phyloP scores from a whole-genome alignment of 139 green algal genomes.

The Limnomonas spitsbergensis region DNA sequence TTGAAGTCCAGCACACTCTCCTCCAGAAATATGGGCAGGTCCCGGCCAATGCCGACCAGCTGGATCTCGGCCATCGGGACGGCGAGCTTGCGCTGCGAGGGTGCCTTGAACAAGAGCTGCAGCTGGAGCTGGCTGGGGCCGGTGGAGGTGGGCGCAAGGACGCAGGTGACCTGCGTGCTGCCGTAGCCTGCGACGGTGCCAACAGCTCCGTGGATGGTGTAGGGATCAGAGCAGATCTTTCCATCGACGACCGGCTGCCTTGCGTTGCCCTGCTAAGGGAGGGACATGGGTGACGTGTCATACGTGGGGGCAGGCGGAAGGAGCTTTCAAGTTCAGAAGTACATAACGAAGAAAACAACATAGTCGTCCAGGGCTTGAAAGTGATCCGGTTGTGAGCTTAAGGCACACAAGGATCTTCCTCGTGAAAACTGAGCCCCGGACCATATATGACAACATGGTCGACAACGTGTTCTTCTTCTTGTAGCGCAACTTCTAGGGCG shows the following conservation, averaged over 20 bases:
- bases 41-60: constrained; percentile 37
- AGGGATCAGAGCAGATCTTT: constrained; percentile 3
- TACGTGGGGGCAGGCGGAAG: too few species aligned
- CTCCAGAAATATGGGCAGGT: constrained; percentile 52
- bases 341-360: too few species aligned
- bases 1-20: constrained; percentile 49
- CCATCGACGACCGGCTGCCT: not conserved
- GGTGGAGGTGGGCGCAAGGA: not conserved
- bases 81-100: constrained; percentile 24
- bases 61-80: constrained; percentile 25
- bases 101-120: not conserved
- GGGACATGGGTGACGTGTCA: too few species aligned
- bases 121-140: not conserved
- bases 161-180: not conserved
- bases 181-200: constrained; percentile 40
- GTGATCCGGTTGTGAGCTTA: too few species aligned
- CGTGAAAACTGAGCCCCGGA: too few species aligned
- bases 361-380: too few species aligned
- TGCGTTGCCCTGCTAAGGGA: too few species aligned
- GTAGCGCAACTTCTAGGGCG: too few species aligned
- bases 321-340: too few species aligned
- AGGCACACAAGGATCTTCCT: too few species aligned
- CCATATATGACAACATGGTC: too few species aligned
- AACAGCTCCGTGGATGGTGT: constrained; percentile 25
- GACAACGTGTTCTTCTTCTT: too few species aligned